phyloP scores from a whole-genome alignment of 208 protist genomes.

The Leptomonas pyrrhocoris region DNA sequence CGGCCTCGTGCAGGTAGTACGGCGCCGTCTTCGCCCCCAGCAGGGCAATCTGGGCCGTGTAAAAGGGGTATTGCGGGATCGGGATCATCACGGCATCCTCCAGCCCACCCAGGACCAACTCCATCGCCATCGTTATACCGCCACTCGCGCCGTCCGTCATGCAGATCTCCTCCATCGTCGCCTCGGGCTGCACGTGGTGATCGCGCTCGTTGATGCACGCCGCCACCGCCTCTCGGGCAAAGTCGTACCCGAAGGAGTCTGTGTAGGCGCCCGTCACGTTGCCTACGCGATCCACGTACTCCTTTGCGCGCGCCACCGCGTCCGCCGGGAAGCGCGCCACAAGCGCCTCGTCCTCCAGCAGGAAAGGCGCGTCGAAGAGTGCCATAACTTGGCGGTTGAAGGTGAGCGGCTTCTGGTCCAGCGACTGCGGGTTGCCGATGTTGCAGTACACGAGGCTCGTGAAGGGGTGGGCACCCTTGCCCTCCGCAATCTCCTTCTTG shows the following conservation, averaged over 20 bases:
- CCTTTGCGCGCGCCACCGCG: constrained; percentile 85
- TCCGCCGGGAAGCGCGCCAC: constrained; percentile 84
- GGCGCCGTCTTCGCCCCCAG: constrained; percentile 88
- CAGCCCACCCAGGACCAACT: constrained; percentile 75
- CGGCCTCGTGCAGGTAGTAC: constrained; percentile 96
- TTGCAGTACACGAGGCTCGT: constrained; percentile 97
- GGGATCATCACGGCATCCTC: constrained; percentile 95
- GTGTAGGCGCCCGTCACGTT: constrained; percentile 95
- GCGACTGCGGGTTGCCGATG: constrained; percentile 99
- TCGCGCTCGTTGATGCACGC: constrained; percentile 95
- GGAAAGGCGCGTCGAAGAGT: constrained; percentile 74
- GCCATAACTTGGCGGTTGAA: constrained; percentile 95
- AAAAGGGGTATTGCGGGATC: constrained; percentile 99
- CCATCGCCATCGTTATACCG: constrained; percentile 90
- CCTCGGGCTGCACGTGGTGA: constrained; percentile 46
- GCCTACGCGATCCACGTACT: constrained; percentile 68
- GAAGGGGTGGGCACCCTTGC: constrained; percentile 60
- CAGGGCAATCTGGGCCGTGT: constrained; percentile 97
- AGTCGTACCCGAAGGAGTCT: constrained; percentile 91
- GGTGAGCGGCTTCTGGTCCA: constrained; percentile 96
- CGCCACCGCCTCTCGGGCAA: constrained; percentile 91
- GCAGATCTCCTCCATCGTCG: constrained; percentile 74
- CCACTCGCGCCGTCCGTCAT: constrained; percentile 97
- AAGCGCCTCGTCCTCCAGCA: constrained; percentile 62
- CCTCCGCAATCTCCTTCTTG: constrained; percentile 58